These are phyloP conservation scores for Penicillium canescens DNA, from an alignment of 495 filamentous ascomycete species.

Conservation along the genomic window DNA sequence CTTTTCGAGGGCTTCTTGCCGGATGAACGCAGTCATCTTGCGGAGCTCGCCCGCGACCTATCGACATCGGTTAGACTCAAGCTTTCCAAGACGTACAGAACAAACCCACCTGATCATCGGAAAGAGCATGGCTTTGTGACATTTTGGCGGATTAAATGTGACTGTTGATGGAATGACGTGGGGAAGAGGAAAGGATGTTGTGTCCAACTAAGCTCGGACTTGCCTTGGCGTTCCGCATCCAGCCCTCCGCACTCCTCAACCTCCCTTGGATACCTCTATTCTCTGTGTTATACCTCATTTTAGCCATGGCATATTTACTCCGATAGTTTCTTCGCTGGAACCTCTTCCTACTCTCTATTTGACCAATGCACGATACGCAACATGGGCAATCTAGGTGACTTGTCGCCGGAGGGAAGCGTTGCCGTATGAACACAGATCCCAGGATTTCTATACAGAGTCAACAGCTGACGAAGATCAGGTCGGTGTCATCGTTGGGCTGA, in stretches of 20 bases:
- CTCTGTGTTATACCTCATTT: not conserved
- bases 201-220: slow-evolving; percentile 30
- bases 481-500: slow-evolving; percentile 86
- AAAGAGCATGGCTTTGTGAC: slow-evolving; percentile 91
- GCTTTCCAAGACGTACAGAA: not conserved
- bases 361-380: slow-evolving; percentile 34
- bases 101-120: slow-evolving; percentile 84
- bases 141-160: slow-evolving; percentile 54
- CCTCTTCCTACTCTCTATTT: slow-evolving; percentile 12
- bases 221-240: slow-evolving; percentile 28
- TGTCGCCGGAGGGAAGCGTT: slow-evolving; percentile 85
- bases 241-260: slow-evolving; percentile 19
- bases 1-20: slow-evolving; percentile 96
- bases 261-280: slow-evolving; percentile 10
- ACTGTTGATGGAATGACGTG: slow-evolving; percentile 28
- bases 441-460: not conserved
- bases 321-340: slow-evolving; percentile 20
- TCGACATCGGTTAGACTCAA: slow-evolving; percentile 16
- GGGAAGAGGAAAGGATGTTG: slow-evolving; percentile 21
- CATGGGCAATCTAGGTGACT: slow-evolving; percentile 77
- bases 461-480: slow-evolving; percentile 53
- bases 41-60: slow-evolving; percentile 93
- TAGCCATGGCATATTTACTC: slow-evolving; percentile 24
- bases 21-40: slow-evolving; percentile 99
- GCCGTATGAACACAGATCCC: slow-evolving; percentile 56